Percentiles rank a stretch among this genome's conserved stretches.
These are phyloP conservation scores for Astragalus glycyphyllos DNA, from an alignment of 306 rosid species.

Conservation along the genomic window DNA sequence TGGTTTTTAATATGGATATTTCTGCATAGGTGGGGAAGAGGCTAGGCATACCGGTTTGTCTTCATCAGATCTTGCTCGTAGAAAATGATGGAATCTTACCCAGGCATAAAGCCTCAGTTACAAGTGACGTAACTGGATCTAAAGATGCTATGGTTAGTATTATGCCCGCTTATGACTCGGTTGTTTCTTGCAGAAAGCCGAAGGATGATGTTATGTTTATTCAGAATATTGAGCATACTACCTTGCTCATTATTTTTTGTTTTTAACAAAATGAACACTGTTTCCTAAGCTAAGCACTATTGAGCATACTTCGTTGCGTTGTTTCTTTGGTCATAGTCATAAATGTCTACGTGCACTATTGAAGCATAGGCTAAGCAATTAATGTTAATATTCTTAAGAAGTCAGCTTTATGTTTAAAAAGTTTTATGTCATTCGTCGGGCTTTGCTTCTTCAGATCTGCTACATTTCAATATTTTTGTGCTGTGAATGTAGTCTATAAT, in stretches of 20 bases:
- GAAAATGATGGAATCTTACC: conserved; percentile 69
- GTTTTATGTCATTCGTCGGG: conserved; percentile 14
- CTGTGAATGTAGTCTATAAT: neutral
- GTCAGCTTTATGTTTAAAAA: conserved; percentile 29
- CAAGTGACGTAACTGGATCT: conserved; percentile 61
- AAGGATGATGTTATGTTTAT: conserved; percentile 25
- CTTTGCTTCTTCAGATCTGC: no score
- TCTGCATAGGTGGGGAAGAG: conserved; percentile 78
- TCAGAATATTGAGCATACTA: neutral
- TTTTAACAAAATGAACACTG: neutral
- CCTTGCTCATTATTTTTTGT: neutral
- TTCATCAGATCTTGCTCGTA: conserved; percentile 74
- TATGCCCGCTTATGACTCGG: conserved; percentile 1
- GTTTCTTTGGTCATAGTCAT: conserved; percentile 10
- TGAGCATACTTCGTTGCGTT: neutral
- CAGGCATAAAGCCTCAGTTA: conserved; percentile 68
- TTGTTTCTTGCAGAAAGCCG: conserved; percentile 35
- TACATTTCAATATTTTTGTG: conserved; percentile 19
- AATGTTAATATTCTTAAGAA: conserved; percentile 2
- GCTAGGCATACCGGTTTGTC: conserved; percentile 76
- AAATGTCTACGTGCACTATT: conserved; percentile 6
- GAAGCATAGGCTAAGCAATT: conserved; percentile 20
- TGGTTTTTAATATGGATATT: conserved; percentile 16
- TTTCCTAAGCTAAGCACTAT: conserved; percentile 9
- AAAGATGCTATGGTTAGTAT: conserved; percentile 69